phyloP scores from a whole-genome alignment of 2,329 filamentous ascomycete species.

The Aspergillus candidus region DNA sequence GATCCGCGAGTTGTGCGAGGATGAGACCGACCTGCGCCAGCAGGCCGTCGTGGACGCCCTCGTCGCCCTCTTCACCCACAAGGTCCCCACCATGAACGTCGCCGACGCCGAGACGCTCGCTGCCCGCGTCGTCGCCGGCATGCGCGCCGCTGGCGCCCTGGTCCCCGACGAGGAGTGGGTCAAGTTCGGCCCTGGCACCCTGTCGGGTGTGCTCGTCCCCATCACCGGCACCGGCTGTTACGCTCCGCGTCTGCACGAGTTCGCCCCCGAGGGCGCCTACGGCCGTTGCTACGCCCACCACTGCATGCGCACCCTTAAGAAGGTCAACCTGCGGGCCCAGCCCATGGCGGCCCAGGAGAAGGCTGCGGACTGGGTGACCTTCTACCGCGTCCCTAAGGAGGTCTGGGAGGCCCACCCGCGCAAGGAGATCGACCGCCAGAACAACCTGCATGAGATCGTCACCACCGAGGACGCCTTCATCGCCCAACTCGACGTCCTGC shows the following conservation, averaged over 20 bases:
- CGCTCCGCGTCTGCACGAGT: constrained; percentile 69
- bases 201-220: constrained; percentile 90
- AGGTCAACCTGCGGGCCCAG: constrained; percentile 78
- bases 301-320: constrained; percentile 89
- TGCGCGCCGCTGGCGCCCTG: constrained; percentile 72
- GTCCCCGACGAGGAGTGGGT: constrained; percentile 95
- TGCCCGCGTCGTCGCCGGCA: constrained; percentile 66
- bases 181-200: constrained; percentile 72
- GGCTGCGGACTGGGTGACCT: constrained; percentile 80
- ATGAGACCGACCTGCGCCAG: constrained; percentile 79
- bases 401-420: constrained; percentile 64
- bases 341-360: constrained; percentile 62
- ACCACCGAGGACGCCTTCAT: constrained; percentile 89
- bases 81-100: constrained; percentile 97
- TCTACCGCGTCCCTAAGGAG: constrained; percentile 77
- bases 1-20: constrained; percentile 84
- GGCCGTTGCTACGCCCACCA: constrained; percentile 89
- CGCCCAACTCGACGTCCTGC: constrained; percentile 78
- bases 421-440: constrained; percentile 89
- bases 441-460: constrained; percentile 91
- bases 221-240: constrained; percentile 90
- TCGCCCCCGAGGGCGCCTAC: constrained; percentile 48
- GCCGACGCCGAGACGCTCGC: constrained; percentile 89
- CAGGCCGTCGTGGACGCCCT: constrained; percentile 82
- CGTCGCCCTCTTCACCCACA: constrained; percentile 82